phyloP scores from a whole-genome alignment of 495 filamentous ascomycete species.

The Neohortaea acidophila region DNA sequence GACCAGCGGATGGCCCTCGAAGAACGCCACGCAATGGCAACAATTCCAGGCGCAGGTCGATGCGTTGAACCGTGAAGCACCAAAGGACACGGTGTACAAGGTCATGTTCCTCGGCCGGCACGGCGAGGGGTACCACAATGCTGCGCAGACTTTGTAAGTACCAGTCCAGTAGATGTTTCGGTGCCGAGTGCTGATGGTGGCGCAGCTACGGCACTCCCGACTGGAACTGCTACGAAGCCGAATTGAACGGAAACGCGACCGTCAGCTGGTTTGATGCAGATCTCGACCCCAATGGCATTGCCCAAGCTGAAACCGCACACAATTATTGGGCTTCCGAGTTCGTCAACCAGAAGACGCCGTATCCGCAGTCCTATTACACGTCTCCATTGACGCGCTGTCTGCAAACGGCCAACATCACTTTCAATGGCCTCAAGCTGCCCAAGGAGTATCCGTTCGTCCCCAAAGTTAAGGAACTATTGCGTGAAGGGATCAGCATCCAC shows the following conservation, averaged over 20 bases:
- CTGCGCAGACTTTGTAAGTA: conserved; percentile 36
- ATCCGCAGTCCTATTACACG: conserved; percentile 50
- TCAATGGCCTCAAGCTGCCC: conserved; percentile 39
- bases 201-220: conserved; percentile 43
- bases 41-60: conserved; percentile 44
- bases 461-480: conserved; percentile 49
- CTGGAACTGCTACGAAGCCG: conserved; percentile 67
- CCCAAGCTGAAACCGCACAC: conserved; percentile 47
- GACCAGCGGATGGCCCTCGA: conserved; percentile 23
- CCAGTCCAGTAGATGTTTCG: no score
- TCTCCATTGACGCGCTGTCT: conserved; percentile 56
- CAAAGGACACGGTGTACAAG: conserved; percentile 43
- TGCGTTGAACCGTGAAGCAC: conserved; percentile 36
- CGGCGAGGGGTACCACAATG: conserved; percentile 56
- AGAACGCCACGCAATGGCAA: conserved; percentile 50
- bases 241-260: conserved; percentile 50
- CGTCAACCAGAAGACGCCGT: conserved; percentile 38
- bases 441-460: conserved; percentile 38
- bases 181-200: neutral
- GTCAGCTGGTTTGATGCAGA: conserved; percentile 54
- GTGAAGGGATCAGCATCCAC: conserved; percentile 58
- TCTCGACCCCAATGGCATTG: conserved; percentile 43
- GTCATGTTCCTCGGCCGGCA: conserved; percentile 56
- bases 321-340: conserved; percentile 47
- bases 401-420: conserved; percentile 47